Percentiles rank a stretch among this genome's conserved stretches.
These are phyloP conservation scores for Yamadazyma endophytica DNA, from an alignment of 805 yeast species.

Conservation along the genomic window DNA sequence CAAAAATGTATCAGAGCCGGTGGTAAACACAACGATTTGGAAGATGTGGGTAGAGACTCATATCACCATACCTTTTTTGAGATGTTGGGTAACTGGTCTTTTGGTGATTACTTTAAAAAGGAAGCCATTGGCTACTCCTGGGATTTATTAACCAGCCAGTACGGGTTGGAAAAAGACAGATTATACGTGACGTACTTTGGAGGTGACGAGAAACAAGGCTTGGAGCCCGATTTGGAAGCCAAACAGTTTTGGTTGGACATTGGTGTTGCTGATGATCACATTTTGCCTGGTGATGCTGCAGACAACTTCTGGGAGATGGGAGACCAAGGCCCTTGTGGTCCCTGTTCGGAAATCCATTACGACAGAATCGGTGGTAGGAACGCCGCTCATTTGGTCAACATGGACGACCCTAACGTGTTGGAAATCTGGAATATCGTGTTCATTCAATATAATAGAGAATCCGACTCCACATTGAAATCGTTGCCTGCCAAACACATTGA, in stretches of 20 bases:
- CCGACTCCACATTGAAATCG: conserved; percentile 72
- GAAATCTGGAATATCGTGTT: conserved; percentile 98
- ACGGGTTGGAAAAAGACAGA: conserved; percentile 73
- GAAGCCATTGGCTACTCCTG: conserved; percentile 89
- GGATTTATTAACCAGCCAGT: conserved; percentile 85
- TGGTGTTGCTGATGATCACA: conserved; percentile 90
- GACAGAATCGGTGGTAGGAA: conserved; percentile 99
- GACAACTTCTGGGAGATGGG: conserved; percentile 99
- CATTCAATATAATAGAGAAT: conserved; percentile 93
- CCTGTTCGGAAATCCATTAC: conserved; percentile 96
- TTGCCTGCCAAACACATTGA: conserved; percentile 95
- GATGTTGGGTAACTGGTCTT: conserved; percentile 99
- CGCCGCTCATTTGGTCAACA: conserved; percentile 84
- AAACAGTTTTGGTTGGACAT: conserved; percentile 78
- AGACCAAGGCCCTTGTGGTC: conserved; percentile 99
- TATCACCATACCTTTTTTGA: conserved; percentile 98
- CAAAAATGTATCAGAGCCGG: conserved; percentile 99
- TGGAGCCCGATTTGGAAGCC: conserved; percentile 93
- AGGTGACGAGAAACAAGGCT: conserved; percentile 78
- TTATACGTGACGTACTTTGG: conserved; percentile 95
- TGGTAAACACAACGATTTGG: conserved; percentile 97
- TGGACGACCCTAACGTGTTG: conserved; percentile 96
- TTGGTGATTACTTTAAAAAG: conserved; percentile 96
- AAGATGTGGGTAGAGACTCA: conserved; percentile 96
- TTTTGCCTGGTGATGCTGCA: conserved; percentile 81